phyloP scores from a whole-genome alignment of 805 yeast species.

The Candida boidinii region DNA sequence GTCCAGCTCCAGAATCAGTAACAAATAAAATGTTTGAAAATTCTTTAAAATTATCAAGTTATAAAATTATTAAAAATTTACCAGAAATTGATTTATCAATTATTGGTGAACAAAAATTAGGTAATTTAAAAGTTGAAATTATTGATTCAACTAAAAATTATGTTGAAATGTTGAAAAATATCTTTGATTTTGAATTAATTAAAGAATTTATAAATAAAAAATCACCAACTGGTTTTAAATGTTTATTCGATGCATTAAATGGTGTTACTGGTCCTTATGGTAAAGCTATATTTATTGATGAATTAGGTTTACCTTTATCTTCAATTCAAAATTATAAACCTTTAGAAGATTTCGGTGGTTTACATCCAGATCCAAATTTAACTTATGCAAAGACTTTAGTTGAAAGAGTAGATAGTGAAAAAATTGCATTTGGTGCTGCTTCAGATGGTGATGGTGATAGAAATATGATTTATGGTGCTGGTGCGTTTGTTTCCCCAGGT shows the following conservation, averaged over 20 bases:
- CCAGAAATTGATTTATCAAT: conserved; percentile 56
- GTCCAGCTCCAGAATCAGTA: conserved; percentile 95
- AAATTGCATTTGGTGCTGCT: conserved; percentile 93
- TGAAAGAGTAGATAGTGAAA: conserved; percentile 69
- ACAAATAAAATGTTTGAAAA: conserved; percentile 78
- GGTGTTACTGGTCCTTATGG: conserved; percentile 99
- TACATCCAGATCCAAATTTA: conserved; percentile 96
- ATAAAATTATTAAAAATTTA: conserved; percentile 50
- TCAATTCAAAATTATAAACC: conserved; percentile 77
- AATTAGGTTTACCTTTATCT: conserved; percentile 64
- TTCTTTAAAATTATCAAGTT: conserved; percentile 49
- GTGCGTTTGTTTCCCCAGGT: conserved; percentile 94
- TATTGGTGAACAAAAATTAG: conserved; percentile 44
- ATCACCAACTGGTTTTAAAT: conserved; percentile 48
- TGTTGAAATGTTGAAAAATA: conserved; percentile 67
- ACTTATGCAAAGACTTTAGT: conserved; percentile 90
- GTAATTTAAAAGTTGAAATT: conserved; percentile 66
- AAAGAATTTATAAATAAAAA: conserved; percentile 52
- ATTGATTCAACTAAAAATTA: conserved; percentile 78
- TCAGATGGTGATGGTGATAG: conserved; percentile 99
- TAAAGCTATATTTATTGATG: conserved; percentile 70
- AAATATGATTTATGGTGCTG: conserved; percentile 95
- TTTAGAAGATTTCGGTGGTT: conserved; percentile 88
- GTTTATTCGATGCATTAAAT: conserved; percentile 82
- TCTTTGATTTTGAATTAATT: conserved; percentile 83